Base-by-base conservation (phyloP, 305 asterid genomes). In the Fraxinus latifolia region DNA sequence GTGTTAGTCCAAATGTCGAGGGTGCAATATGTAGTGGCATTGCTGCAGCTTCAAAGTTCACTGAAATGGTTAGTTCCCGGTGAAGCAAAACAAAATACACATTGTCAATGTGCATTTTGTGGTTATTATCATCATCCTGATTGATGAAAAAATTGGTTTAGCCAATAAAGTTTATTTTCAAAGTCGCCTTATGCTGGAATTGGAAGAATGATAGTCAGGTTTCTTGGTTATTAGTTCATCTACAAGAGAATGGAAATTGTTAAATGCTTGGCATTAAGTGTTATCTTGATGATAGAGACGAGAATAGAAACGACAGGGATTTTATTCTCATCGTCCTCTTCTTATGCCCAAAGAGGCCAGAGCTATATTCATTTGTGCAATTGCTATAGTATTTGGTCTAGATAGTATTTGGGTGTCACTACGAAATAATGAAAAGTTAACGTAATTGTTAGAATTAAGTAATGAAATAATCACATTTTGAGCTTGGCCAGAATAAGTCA, bases 21-120 rank as follows among this genome's bases (percentile, higher is more conserved):
- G 94, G 97, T 78, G 98, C 98, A 77, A 90, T 94, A 83, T 62
- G 87, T 27, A 94, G 98, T 23, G 98, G 92, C 81, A 81, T 94
- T 71, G 92, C 93, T 82, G 97, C 98, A 37, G 96, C 97, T 80
- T 76, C 93, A 4, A 90, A 91, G 82, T 89, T 92, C 33, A 31
- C 88, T 42, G 86, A 90, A 74, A 72, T 79, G 37, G 79, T 80
- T 8, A 79, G 91, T 83, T 70, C 88, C 80, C 75, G 84, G 70
- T 82, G 74, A 80, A 71, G 39, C 47, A 37, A 44, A 21, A 34
- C 50, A 74, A 47, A 36, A 60, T 23, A 37, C 34, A 5, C 79
- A 36, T 34, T 19, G 23, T 33, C 23, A 3, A 5, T 50, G 31
- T 65, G 82, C 58, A 11, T 62, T 31, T 19, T 65, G 14, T 3